These are phyloP conservation scores for Didymella pinodella DNA, from an alignment of 2,329 filamentous ascomycete genomes.

Conservation along the genomic window DNA sequence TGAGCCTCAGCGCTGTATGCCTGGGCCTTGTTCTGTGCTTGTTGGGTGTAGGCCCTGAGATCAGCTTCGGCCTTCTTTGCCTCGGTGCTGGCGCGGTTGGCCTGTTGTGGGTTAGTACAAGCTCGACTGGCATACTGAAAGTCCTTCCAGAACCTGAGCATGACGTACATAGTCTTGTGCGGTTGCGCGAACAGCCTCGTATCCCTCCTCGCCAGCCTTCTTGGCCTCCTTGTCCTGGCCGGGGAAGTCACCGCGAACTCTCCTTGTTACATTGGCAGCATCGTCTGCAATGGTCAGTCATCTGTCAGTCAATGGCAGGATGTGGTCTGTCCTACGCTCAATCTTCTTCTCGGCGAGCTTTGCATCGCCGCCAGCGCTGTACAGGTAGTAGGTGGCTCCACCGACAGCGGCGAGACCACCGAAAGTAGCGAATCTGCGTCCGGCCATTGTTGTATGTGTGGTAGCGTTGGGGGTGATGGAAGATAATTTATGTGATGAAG, in stretches of 20 bases:
- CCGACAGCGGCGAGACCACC: slow-evolving; percentile 60
- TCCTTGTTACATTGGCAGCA: slow-evolving; percentile 71
- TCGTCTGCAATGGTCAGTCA: slow-evolving; percentile 67
- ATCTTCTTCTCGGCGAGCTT: slow-evolving; percentile 86
- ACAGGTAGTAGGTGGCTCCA: slow-evolving; percentile 84
- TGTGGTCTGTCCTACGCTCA: slow-evolving; percentile 70
- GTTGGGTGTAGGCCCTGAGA: slow-evolving; percentile 59
- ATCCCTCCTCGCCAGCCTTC: slow-evolving; percentile 66
- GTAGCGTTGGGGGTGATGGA: slow-evolving; percentile 10
- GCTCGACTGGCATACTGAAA: neutral
- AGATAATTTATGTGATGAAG: slow-evolving; percentile 16
- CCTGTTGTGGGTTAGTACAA: slow-evolving; percentile 39
- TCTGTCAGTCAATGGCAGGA: neutral
- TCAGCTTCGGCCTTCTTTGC: slow-evolving; percentile 67
- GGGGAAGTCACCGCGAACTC: slow-evolving; percentile 71
- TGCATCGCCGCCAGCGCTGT: slow-evolving; percentile 80
- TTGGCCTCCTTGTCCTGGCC: slow-evolving; percentile 68
- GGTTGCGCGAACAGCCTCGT: slow-evolving; percentile 56
- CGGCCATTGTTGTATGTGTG: slow-evolving; percentile 37
- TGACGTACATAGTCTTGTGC: slow-evolving; percentile 49
- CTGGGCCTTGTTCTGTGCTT: slow-evolving; percentile 68
- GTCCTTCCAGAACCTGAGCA: neutral
- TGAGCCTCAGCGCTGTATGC: slow-evolving; percentile 45
- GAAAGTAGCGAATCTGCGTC: slow-evolving; percentile 35
- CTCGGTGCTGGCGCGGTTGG: slow-evolving; percentile 56